A percentile compares a stretch with the other conserved stretches of the same genome.
These are phyloP conservation scores for Candida sp. DNA, from an alignment of 1,139 yeast species.

Conservation along the genomic window DNA sequence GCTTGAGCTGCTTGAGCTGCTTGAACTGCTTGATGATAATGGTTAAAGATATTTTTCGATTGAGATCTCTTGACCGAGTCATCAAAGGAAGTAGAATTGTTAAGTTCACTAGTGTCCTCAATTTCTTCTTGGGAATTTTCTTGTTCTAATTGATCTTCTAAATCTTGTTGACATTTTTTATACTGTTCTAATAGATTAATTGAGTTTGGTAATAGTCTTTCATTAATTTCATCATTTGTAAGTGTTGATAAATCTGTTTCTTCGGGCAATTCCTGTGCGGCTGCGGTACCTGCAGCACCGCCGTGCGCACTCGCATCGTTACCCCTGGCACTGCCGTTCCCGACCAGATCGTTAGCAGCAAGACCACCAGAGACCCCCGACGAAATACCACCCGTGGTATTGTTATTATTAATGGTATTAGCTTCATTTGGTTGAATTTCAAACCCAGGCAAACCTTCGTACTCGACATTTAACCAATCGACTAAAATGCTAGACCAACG, in stretches of 20 bases:
- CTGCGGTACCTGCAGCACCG: no score
- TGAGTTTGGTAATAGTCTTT: slow-evolving; percentile 21
- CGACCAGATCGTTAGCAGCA: neutral
- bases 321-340: neutral
- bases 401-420: neutral
- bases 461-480: slow-evolving; percentile 29
- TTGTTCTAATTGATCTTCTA: slow-evolving; percentile 5
- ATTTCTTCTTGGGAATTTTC: neutral
- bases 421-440: slow-evolving; percentile 1
- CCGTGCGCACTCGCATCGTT: no score
- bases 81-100: neutral
- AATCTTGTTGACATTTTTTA: slow-evolving; percentile 3
- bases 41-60: slow-evolving; percentile 16
- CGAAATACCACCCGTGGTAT: neutral
- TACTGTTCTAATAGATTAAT: slow-evolving; percentile 17
- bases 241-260: slow-evolving; percentile 5
- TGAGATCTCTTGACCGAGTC: slow-evolving; percentile 13
- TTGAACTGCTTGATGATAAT: slow-evolving; percentile 14
- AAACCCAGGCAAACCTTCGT: slow-evolving; percentile 22
- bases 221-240: slow-evolving; percentile 20
- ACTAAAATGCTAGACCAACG: slow-evolving; percentile 23
- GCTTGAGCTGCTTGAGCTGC: slow-evolving; percentile 9
- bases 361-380: neutral
- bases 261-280: no score
- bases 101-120: slow-evolving; percentile 3